phyloP scores from a whole-genome alignment of 129 eudicot genomes.

The Pseudognaphalium luteoalbum region DNA sequence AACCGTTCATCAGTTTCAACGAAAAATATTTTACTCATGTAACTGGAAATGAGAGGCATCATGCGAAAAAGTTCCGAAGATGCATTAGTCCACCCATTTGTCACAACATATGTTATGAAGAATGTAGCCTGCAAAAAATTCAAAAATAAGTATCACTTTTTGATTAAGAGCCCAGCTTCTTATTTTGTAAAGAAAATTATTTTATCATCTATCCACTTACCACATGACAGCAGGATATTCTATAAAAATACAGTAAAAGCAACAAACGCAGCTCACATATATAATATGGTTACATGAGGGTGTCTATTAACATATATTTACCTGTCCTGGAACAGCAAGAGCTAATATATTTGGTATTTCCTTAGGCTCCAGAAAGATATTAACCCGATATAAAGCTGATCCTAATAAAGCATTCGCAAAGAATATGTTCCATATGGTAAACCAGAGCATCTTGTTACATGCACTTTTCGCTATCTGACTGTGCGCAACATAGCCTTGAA shows the following conservation, averaged over 20 bases:
- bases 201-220: background rate
- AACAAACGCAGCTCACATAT: background rate
- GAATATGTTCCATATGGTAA: conserved; percentile 87
- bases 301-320: conserved; percentile 18
- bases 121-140: conserved; percentile 64
- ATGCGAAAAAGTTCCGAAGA: conserved; percentile 67
- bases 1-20: conserved; percentile 45
- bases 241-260: background rate
- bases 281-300: conserved; percentile 14
- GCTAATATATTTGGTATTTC: conserved; percentile 76
- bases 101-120: conserved; percentile 87
- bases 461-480: conserved; percentile 94
- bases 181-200: background rate
- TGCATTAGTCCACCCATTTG: conserved; percentile 88
- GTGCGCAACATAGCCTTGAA: conserved; percentile 74
- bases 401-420: conserved; percentile 87
- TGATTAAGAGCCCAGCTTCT: conserved; percentile 1
- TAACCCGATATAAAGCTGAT: conserved; percentile 54
- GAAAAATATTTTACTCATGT: conserved; percentile 35
- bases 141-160: conserved; percentile 17
- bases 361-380: conserved; percentile 66
- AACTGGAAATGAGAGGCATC: conserved; percentile 43
- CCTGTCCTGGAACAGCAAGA: conserved; percentile 92
- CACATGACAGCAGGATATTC: background rate
- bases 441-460: conserved; percentile 69